Base-by-base conservation (phyloP, 495 filamentous ascomycete species). In the Tuber brumale region DNA sequence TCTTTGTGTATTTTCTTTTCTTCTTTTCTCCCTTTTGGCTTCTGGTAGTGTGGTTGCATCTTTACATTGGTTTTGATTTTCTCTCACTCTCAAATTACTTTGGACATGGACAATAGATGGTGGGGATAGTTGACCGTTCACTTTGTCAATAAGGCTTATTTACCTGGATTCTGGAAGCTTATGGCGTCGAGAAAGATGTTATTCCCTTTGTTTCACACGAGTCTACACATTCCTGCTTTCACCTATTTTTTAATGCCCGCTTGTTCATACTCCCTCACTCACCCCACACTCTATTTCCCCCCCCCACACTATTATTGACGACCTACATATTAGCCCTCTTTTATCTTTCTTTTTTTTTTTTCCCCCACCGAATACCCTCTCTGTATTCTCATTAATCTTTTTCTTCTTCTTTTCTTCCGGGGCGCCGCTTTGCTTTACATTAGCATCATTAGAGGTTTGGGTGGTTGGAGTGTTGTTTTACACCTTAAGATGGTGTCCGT, bases 11-110 rank as follows among this genome's bases (percentile, higher is more conserved):
- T 76, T 74, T 76, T 42, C 41, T 44, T 76, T 44, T 76, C 66
- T 72, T 57, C 41, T 76, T 80, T 72, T 44, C 72, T 73, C 23
- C 45, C 19, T 72, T 75, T 75, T 41, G 42, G 74, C 71, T 72
- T 61, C 71, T 71, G 66, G 42, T 72, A 72, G 74, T 75, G 57
- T 66, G 57, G 31, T 12, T 35, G 27, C 57, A 66, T 66, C 57
- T 66, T 66, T 66, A 66, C 57, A 66, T 66, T 35, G 57, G 27
- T 66, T 66, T 66, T 27, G 4, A 66, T 66, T 42, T 42, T 42
- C n/a, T 66, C n/a, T 66, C 27, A 35, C 51, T 61, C 51, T 31
- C 12, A 12, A 35, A 35, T 35, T 35, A 5, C 57, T 35, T 66
- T 14, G 57, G 57, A 19, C 57, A 66, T 18, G 57, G 12, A 35